Percentiles rank a stretch among this genome's conserved stretches.
Evolutionary conservation across 805 yeast genomes (phyloP).

Genomic region (Pichia thaimueangensis): DNA sequence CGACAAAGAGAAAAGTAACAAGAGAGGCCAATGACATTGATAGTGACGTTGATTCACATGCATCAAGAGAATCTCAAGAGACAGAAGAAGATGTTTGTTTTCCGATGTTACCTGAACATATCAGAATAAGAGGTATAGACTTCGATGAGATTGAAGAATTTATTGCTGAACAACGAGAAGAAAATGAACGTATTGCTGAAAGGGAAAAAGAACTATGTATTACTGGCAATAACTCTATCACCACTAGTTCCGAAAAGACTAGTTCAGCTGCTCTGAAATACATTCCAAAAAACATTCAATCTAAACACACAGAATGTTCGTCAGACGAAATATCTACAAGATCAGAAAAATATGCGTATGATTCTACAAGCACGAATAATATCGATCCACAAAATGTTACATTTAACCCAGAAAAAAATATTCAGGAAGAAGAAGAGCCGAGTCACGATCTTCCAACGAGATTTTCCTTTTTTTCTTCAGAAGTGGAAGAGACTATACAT

Average conservation of each 20-base stretch:
- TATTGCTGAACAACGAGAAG: constrained; percentile 53
- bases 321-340: constrained; percentile 5
- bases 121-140: constrained; percentile 68
- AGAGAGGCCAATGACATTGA: constrained; percentile 32
- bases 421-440: constrained; percentile 10
- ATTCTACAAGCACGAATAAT: not conserved
- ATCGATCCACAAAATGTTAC: constrained; percentile 10
- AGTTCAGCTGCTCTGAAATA: constrained; percentile 55
- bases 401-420: constrained; percentile 12
- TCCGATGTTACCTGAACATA: constrained; percentile 73
- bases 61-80: constrained; percentile 75
- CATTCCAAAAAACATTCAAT: constrained; percentile 37
- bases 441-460: constrained; percentile 51
- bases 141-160: constrained; percentile 86
- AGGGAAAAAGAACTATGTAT: constrained; percentile 28
- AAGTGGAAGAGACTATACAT: constrained; percentile 80
- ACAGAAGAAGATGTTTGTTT: constrained; percentile 98
- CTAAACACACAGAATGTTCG: constrained; percentile 1
- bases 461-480: constrained; percentile 77
- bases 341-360: not conserved
- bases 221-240: constrained; percentile 16
- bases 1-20: constrained; percentile 17
- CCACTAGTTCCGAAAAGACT: constrained; percentile 33
- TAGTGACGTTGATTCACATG: constrained; percentile 65
- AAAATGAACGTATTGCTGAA: constrained; percentile 33